Conservation (phyloP, 495 filamentous ascomycete species). For the Pseudevernia furfuracea region DNA sequence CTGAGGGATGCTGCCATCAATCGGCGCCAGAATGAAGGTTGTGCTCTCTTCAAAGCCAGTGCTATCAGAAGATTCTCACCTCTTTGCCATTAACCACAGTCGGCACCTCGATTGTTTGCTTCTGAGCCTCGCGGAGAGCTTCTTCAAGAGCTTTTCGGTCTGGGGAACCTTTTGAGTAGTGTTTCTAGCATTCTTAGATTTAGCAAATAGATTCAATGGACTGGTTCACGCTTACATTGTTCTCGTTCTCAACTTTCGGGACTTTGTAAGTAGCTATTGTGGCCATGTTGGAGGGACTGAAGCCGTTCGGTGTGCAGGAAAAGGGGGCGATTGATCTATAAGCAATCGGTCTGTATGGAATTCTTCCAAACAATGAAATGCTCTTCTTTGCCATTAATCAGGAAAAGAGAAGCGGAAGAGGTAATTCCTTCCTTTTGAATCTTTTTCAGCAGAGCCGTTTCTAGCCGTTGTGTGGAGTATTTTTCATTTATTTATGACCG, state of each 20-base stretch:
- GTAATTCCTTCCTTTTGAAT: neutral
- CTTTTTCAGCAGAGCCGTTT: neutral
- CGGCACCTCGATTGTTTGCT: constrained; percentile 61
- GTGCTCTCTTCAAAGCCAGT: neutral
- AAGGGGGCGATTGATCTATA: neutral
- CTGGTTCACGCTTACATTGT: constrained; percentile 59
- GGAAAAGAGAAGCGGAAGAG: neutral
- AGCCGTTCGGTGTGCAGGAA: neutral
- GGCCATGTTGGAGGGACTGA: constrained; percentile 28
- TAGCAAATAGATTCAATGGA: neutral
- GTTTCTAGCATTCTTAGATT: constrained; percentile 50
- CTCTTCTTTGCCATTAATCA: constrained; percentile 12
- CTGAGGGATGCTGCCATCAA: too few species aligned
- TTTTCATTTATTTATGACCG: neutral
- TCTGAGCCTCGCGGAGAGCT: constrained; percentile 51
- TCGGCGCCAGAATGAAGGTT: neutral
- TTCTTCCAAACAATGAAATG: neutral
- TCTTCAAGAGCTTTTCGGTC: constrained; percentile 67
- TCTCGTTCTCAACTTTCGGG: constrained; percentile 82
- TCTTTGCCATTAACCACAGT: constrained; percentile 72
- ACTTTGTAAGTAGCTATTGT: constrained; percentile 76
- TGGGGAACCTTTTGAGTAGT: constrained; percentile 72
- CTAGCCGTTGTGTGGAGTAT: neutral
- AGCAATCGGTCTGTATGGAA: neutral
- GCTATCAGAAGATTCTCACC: constrained; percentile 35